Percentiles rank a stretch among this genome's conserved stretches.
These are phyloP conservation scores for Dipteronia dyeriana DNA, from an alignment of 345 rosid genomes.

Conservation along the genomic window DNA sequence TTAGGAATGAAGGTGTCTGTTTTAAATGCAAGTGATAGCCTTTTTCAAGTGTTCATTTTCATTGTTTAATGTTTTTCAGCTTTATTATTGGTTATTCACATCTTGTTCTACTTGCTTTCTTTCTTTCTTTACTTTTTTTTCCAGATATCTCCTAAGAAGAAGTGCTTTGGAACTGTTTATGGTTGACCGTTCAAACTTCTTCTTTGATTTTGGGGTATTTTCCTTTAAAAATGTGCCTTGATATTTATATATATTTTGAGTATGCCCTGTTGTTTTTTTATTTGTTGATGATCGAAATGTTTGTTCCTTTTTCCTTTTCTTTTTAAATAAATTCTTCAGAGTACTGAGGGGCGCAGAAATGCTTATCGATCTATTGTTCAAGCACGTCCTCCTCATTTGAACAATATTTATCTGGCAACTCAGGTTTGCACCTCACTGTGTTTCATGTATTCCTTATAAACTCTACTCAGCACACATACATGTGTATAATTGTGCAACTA, in stretches of 20 bases:
- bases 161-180: constrained; percentile 96
- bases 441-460: neutral
- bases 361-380: constrained; percentile 95
- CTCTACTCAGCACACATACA: neutral
- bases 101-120: constrained; percentile 16
- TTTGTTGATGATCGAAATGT: constrained; percentile 3
- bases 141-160: constrained; percentile 91
- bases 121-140: neutral
- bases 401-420: constrained; percentile 89
- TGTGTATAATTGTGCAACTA: neutral
- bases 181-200: constrained; percentile 96
- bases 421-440: constrained; percentile 60
- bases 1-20: neutral
- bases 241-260: too few relatives aligned
- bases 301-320: constrained; percentile 13
- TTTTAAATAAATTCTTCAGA: constrained; percentile 42
- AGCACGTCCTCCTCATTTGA: constrained; percentile 81
- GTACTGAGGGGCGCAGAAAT: constrained; percentile 81
- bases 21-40: neutral
- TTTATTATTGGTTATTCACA: constrained; percentile 21
- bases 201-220: constrained; percentile 95
- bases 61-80: neutral
- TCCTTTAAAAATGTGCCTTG: constrained; percentile 22
- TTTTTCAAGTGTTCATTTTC: constrained; percentile 1
- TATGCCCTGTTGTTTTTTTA: constrained; percentile 1